Evolutionary conservation across 1,139 yeast genomes (phyloP), one percentile per base, ranked within the genome.

Genomic region (Pichia sp.): DNA sequence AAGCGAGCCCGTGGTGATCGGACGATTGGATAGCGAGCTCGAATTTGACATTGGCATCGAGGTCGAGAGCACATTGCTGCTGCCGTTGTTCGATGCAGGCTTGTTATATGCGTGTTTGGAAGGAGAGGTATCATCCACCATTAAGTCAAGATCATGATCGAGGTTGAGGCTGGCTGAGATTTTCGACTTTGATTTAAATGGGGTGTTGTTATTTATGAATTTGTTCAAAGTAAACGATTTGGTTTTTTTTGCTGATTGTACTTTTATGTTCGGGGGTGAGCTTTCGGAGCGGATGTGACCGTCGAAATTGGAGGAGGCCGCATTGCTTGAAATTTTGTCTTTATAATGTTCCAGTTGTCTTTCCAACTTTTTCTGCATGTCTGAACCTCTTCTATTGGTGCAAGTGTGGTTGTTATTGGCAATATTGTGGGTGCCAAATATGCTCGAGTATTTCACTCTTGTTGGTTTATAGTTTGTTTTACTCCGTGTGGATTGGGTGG

Each of bases 101-200:
- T 54, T 56, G n/a, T 50, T 51, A 26, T 47, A 51, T 23, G 59
- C 57, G 41, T 47, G 19, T 45, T 54, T 56, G 2, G 57, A 56
- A 13, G 57, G 57, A 13, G 59, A 54, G 62, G 58, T 45, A 69
- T 67, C 43, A 64, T 65, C 54, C 3, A 19, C 5, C 8, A 46
- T 29, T 32, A 40, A 8, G 41, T 31, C 40, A 7, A 13, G 13
- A 42, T 40, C 52, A 4, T 16, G 26, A 45, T 30, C 43, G 7
- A 29, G 29, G 29, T 26, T 29, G 6, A 19, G n/a, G 13, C 36
- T 30, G 5, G 23, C 16, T 26, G 29, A 34, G 29, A 36, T 47
- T 13, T 13, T 26, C 11, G 31, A 34, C 15, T 46, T 46, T 16
- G 38, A 30, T 15, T 47, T 44, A 19, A 40, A 10, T 19, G 44